Percentiles rank a stretch among this genome's conserved stretches.
Conservation (phyloP, 164 flowering plant species). For the Sedum album region DNA sequence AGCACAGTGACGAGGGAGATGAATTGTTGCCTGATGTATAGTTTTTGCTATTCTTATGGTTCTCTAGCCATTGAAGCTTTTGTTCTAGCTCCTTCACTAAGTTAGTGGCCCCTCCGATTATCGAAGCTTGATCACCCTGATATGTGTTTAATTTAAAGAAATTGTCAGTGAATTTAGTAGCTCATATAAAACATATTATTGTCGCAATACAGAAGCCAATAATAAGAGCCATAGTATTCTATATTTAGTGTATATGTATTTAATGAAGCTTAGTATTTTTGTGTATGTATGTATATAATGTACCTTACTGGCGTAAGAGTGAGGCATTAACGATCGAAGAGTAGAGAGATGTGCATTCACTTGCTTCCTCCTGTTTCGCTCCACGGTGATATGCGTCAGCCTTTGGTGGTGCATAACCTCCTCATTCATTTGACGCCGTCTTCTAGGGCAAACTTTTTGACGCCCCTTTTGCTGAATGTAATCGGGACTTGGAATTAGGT, state of each 20-base stretch:
- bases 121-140: slow-evolving; percentile 75
- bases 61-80: slow-evolving; percentile 44
- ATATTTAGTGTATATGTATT: too few species aligned
- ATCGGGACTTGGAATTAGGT: neutral
- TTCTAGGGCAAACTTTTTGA: neutral
- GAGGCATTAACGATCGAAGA: slow-evolving; percentile 55
- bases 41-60: slow-evolving; percentile 27
- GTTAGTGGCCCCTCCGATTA: slow-evolving; percentile 69
- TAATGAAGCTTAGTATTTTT: too few species aligned
- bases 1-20: slow-evolving; percentile 6
- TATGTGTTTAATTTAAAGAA: too few species aligned
- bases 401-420: slow-evolving; percentile 24
- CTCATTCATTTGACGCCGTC: neutral
- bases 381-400: slow-evolving; percentile 73
- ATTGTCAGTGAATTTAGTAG: too few species aligned
- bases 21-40: slow-evolving; percentile 8
- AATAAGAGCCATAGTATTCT: too few species aligned
- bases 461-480: neutral
- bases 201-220: too few species aligned
- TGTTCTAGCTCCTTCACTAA: slow-evolving; percentile 64
- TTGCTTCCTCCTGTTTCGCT: slow-evolving; percentile 57
- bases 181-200: too few species aligned
- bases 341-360: slow-evolving; percentile 64
- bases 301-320: slow-evolving; percentile 51
- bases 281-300: too few species aligned